These are phyloP conservation scores for Gracilaria caudata DNA, from an alignment of 23 red algal genomes.

Conservation along the genomic window DNA sequence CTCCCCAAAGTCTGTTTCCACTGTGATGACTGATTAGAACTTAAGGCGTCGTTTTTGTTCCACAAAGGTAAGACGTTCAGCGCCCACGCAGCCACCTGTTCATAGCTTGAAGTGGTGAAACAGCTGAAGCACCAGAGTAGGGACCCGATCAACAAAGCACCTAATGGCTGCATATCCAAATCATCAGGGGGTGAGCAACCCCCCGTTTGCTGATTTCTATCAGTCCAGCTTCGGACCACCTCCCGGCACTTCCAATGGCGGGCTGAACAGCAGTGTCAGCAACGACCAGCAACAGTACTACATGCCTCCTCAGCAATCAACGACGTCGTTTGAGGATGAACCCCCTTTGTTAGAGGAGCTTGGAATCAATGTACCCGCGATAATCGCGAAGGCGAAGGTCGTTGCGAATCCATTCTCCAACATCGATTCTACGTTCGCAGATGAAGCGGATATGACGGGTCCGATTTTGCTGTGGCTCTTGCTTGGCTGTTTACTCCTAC, in stretches of 20 bases:
- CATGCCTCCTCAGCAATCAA: conserved; percentile 70
- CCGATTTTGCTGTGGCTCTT: conserved; percentile 86
- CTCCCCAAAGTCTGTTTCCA: background rate
- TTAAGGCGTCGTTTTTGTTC: background rate
- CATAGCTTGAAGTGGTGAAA: background rate
- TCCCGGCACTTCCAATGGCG: conserved; percentile 16
- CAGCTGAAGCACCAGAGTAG: background rate
- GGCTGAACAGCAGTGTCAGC: background rate
- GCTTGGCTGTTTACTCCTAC: conserved; percentile 84
- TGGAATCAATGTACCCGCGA: conserved; percentile 83
- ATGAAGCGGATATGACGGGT: conserved; percentile 98
- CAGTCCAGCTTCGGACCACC: conserved; percentile 75
- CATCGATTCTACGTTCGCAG: conserved; percentile 87
- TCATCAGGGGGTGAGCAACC: background rate
- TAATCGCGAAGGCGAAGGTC: conserved; percentile 73
- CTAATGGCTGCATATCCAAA: conserved; percentile 15
- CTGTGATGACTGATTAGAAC: background rate
- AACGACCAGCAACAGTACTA: conserved; percentile 67
- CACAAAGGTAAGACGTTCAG: background rate
- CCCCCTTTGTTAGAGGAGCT: conserved; percentile 96
- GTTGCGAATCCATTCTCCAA: conserved; percentile 92
- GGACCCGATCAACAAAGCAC: background rate
- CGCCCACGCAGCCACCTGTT: background rate
- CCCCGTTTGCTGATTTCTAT: conserved; percentile 57
- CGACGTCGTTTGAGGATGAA: conserved; percentile 87